A percentile compares a stretch with the other conserved stretches of the same genome.
phyloP scores from a whole-genome alignment of 1,284 basidiomycete genomes.

The Malassezia furfur region DNA sequence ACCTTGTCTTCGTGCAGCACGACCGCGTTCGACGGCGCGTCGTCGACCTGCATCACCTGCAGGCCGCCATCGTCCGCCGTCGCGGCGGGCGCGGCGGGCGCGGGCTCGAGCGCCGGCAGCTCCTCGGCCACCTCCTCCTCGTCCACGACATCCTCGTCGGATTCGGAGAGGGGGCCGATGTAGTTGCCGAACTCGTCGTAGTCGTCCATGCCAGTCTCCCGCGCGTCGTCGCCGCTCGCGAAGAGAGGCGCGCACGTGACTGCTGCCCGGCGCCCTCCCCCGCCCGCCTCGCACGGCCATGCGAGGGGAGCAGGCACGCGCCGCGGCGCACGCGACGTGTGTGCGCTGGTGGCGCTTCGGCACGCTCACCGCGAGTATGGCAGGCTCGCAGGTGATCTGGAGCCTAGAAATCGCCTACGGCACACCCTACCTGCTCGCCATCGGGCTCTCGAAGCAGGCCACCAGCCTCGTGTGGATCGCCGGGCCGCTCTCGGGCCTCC shows the following conservation, averaged over 20 bases:
- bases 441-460: constrained; percentile 79
- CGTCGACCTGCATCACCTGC: constrained; percentile 37
- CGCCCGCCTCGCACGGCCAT: neutral
- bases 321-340: neutral
- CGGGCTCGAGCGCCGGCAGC: constrained; percentile 56
- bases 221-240: neutral
- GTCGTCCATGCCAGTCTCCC: constrained; percentile 31
- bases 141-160: constrained; percentile 23
- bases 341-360: constrained; percentile 12
- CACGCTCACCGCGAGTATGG: constrained; percentile 53
- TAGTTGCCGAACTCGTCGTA: constrained; percentile 49
- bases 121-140: constrained; percentile 18
- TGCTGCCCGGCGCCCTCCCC: neutral
- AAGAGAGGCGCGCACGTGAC: constrained; percentile 1
- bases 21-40: constrained; percentile 65
- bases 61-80: constrained; percentile 1
- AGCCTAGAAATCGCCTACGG: constrained; percentile 77
- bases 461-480: constrained; percentile 95
- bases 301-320: neutral
- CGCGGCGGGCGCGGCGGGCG: constrained; percentile 35
- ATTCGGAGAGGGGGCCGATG: constrained; percentile 46
- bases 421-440: constrained; percentile 77
- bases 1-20: constrained; percentile 94
- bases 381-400: constrained; percentile 84
- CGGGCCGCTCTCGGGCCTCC: constrained; percentile 78